These are phyloP conservation scores for Pleurotus salmoneostramineus DNA, from an alignment of 768 basidiomycete genomes.

Conservation along the genomic window DNA sequence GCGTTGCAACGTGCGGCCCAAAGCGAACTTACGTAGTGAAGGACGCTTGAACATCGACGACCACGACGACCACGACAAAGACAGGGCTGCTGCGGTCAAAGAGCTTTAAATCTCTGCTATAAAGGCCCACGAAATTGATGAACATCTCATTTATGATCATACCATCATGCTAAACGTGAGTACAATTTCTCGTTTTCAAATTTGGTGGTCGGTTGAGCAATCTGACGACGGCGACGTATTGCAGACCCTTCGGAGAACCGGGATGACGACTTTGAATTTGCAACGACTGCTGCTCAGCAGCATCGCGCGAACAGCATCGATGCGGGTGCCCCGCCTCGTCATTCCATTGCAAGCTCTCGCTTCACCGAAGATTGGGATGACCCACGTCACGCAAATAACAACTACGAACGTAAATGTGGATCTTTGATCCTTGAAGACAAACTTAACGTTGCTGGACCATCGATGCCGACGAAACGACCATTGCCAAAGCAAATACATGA, in stretches of 20 bases:
- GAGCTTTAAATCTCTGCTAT: neutral
- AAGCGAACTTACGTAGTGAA: neutral
- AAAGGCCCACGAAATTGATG: neutral
- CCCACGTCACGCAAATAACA: constrained; percentile 5
- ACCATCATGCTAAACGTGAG: neutral
- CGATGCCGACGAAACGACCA: constrained; percentile 40
- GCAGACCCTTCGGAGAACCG: constrained; percentile 62
- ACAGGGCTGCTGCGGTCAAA: neutral
- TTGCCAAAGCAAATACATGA: constrained; percentile 17
- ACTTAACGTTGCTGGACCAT: constrained; percentile 28
- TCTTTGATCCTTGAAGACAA: constrained; percentile 11
- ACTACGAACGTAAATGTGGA: constrained; percentile 2
- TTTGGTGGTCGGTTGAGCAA: neutral
- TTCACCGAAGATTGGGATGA: constrained; percentile 43
- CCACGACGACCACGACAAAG: neutral
- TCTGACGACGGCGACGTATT: constrained; percentile 1
- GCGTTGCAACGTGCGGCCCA: neutral
- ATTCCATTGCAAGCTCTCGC: constrained; percentile 32
- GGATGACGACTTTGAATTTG: constrained; percentile 80
- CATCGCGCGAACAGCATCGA: constrained; percentile 10
- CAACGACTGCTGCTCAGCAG: constrained; percentile 16
- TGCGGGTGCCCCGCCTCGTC: constrained; percentile 17
- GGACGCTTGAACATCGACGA: neutral
- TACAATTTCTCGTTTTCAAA: neutral
- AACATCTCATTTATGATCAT: neutral